Percentiles rank a stretch among this genome's conserved stretches.
These are phyloP conservation scores for Leucosporidium creatinivorum DNA, from an alignment of 768 basidiomycete species.

Conservation along the genomic window DNA sequence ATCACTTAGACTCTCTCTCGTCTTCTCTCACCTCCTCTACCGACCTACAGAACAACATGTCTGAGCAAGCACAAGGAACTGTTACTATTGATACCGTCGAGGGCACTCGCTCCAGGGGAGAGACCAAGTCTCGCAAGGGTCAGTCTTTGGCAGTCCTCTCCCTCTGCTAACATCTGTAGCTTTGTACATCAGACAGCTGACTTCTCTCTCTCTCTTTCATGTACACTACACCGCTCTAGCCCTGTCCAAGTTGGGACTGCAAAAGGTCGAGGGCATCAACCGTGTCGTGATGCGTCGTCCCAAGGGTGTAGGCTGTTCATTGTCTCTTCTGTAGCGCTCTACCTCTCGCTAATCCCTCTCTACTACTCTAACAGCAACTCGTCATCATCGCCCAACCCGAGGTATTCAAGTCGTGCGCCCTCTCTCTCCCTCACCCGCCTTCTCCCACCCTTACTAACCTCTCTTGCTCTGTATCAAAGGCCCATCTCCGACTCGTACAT, in stretches of 20 bases:
- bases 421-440: neutral
- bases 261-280: conserved; percentile 85
- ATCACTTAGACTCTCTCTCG: no score
- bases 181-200: neutral
- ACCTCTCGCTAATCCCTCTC: neutral
- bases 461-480: neutral
- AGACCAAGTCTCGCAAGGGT: conserved; percentile 29
- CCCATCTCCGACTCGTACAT: conserved; percentile 97
- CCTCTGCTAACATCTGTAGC: neutral
- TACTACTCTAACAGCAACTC: conserved; percentile 54
- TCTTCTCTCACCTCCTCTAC: neutral
- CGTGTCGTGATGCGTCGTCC: conserved; percentile 90
- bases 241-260: conserved; percentile 79
- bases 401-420: conserved; percentile 76
- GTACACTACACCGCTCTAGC: conserved; percentile 45
- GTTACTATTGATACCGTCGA: no score
- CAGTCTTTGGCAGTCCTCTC: neutral
- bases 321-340: neutral
- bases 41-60: no score
- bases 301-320: conserved; percentile 65
- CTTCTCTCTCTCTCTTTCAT: no score
- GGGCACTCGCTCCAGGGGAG: neutral
- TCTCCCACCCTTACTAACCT: no score
- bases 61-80: no score
- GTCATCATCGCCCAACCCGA: conserved; percentile 90